These are phyloP conservation scores for Blyttiomyces sp. DNA, from an alignment of 371 early-diverging fungal species.

Conservation along the genomic window DNA sequence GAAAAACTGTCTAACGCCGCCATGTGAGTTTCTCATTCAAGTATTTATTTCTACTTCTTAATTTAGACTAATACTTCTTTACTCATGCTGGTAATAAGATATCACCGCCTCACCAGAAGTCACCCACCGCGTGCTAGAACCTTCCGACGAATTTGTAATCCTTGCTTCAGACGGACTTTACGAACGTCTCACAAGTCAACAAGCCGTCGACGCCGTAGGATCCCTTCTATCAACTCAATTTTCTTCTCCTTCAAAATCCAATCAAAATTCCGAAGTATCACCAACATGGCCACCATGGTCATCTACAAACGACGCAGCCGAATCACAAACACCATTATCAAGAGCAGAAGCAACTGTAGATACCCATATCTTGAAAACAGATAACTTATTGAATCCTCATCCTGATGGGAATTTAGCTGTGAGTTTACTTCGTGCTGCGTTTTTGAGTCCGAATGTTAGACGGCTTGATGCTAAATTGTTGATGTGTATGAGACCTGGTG, in stretches of 20 bases:
- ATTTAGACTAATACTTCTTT: neutral
- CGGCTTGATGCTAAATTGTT: conserved; percentile 15
- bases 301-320: neutral
- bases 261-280: neutral
- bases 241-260: neutral
- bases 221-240: neutral
- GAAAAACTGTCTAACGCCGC: conserved; percentile 75
- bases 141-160: conserved; percentile 77
- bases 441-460: conserved; percentile 47
- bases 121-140: conserved; percentile 58
- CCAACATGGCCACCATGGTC: neutral
- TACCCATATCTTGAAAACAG: neutral
- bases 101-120: conserved; percentile 87
- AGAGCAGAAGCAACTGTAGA: neutral
- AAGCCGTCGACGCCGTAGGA: conserved; percentile 52
- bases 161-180: conserved; percentile 94
- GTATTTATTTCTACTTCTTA: neutral
- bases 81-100: conserved; percentile 40
- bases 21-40: conserved; percentile 64
- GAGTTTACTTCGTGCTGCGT: conserved; percentile 70
- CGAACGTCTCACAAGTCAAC: conserved; percentile 75
- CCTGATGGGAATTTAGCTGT: conserved; percentile 67
- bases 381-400: neutral
- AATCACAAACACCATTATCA: conserved; percentile 1
- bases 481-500: conserved; percentile 6